Evolutionary conservation across 164 flowering plant species (phyloP), one percentile per base, ranked within the genome.

Genomic region (Piper longum): DNA sequence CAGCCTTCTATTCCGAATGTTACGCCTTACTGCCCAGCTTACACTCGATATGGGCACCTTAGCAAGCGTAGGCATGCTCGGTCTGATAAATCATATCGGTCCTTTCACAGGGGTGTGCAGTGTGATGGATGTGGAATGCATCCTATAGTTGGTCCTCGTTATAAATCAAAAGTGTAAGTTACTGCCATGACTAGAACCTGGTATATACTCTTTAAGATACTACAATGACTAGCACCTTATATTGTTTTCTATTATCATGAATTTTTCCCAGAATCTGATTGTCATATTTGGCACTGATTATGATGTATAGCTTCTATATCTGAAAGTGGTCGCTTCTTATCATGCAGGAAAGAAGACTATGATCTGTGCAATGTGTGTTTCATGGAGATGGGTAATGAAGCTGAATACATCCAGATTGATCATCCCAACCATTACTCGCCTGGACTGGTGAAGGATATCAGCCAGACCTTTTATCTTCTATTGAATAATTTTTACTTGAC

Each of bases 121-220:
- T 93, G 99, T 66, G 97, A 90, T 81, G 93, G 85, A 16, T 93
- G 99, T 76, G 95, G 89, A 11, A 82, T 78, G 66, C 74, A 77
- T 77, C 99, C 99, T 8, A 90, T 93, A 16, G 77, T 77, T 62
- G 99, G 99, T 7, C 83, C 92, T 18, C 83, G 99, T 14, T 90
- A 74, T 80, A 88, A 88, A 73, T 93, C 99, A 7, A 80, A 77
- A 87, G 88, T 84, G 99, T 93, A 83, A 80, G 95, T 52, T 5
- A 36, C 16, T 9, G 8, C 8, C 41, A 62, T 18, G 40, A 13
- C 8, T 17, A 45, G 36, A 26, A 26, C 36, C 36, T 26, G n/a
- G n/a, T 26, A 26, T 26, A 26, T 26, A 26, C 36, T 26, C 2
- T 26, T 26, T 93, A 83, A 80, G 95, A 45, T 5, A 36, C 16